Evolutionary conservation across 1,284 basidiomycete genomes (phyloP).

Genomic region (Malassezia psittaci): DNA sequence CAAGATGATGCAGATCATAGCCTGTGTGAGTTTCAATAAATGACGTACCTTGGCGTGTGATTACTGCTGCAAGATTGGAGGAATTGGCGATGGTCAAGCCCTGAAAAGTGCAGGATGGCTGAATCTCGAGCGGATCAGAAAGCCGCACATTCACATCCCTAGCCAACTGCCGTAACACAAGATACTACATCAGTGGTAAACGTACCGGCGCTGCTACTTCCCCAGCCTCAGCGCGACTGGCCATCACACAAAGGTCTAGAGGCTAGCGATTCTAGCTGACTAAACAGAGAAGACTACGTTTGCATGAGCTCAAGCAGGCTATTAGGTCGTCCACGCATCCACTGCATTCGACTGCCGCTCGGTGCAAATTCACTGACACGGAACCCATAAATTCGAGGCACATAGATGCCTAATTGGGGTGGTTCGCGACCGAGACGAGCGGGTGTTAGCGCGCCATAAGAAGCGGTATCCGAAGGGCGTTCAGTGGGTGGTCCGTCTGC

Average conservation of each 20-base stretch:
- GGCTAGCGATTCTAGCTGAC: neutral
- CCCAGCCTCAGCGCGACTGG: slow-evolving; percentile 12
- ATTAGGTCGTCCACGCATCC: slow-evolving; percentile 77
- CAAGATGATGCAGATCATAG: neutral
- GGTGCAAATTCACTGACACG: slow-evolving; percentile 57
- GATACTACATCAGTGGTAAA: slow-evolving; percentile 15
- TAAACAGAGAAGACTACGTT: neutral
- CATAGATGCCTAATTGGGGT: slow-evolving; percentile 58
- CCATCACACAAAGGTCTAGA: slow-evolving; percentile 3
- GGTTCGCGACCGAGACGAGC: slow-evolving; percentile 28
- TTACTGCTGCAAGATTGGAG: neutral
- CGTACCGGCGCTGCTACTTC: slow-evolving; percentile 16
- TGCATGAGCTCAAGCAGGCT: slow-evolving; percentile 64
- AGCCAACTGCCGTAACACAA: slow-evolving; percentile 33
- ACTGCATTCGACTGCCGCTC: slow-evolving; percentile 90
- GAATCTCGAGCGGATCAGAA: slow-evolving; percentile 25
- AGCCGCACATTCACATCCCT: slow-evolving; percentile 38
- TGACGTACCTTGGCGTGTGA: slow-evolving; percentile 1
- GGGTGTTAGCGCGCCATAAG: slow-evolving; percentile 20
- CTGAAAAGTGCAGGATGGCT: neutral
- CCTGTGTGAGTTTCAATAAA: neutral
- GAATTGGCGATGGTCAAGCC: neutral
- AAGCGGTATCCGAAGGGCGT: neutral
- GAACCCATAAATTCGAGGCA: slow-evolving; percentile 80
- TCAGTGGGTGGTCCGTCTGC: slow-evolving; percentile 4